These are phyloP conservation scores for Nitzschia sp. DNA, from an alignment of 108 stramenopile genomes.

Conservation along the genomic window DNA sequence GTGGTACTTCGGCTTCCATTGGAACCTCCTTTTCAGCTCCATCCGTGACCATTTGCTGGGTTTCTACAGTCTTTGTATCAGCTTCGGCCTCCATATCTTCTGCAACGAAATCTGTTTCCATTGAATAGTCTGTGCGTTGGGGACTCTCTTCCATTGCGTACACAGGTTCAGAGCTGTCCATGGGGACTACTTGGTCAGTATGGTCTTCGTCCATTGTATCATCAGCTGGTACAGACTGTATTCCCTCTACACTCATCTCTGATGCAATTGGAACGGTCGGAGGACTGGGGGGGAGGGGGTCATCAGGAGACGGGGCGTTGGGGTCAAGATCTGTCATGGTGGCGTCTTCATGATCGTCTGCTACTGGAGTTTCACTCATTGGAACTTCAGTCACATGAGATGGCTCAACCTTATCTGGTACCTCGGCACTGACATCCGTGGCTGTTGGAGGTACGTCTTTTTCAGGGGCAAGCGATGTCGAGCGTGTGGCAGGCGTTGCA, in stretches of 20 bases:
- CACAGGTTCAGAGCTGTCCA: not conserved
- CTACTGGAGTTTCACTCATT: no score
- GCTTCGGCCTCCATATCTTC: not conserved
- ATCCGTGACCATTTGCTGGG: no score
- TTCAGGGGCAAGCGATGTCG: no score
- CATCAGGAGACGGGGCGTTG: not conserved
- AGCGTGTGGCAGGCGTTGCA: no score
- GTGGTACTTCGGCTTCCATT: not conserved
- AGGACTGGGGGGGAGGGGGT: not conserved
- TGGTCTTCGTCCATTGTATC: not conserved
- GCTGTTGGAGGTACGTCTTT: no score
- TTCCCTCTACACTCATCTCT: not conserved
- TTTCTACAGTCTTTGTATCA: no score
- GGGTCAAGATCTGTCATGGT: not conserved
- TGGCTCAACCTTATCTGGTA: no score
- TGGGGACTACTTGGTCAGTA: not conserved
- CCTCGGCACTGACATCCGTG: no score
- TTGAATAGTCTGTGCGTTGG: not conserved
- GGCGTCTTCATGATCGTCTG: no score
- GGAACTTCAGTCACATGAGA: no score
- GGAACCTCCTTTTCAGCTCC: not conserved
- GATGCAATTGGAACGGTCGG: not conserved
- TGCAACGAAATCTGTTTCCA: not conserved
- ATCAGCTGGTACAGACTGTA: not conserved
- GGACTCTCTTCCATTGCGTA: slow-evolving; percentile 4